Conservation (phyloP, 352 stramenopile species). For the Phytopythium litorale region DNA sequence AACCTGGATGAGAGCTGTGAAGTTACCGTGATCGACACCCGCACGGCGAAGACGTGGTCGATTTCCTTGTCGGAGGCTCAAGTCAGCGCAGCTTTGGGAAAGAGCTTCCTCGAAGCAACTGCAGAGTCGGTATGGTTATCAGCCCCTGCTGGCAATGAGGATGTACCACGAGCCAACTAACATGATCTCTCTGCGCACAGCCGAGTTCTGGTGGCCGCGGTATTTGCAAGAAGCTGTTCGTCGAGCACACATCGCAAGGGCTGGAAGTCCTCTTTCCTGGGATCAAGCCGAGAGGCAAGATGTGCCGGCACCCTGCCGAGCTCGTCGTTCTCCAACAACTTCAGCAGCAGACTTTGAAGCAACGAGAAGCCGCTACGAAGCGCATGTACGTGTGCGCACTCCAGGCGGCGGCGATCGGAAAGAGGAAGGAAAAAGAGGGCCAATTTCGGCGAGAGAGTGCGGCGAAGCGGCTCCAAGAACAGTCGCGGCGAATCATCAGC, state of each 20-base stretch:
- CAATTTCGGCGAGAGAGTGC: conserved; percentile 18
- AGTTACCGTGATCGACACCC: conserved; percentile 19
- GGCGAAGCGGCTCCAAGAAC: conserved; percentile 19
- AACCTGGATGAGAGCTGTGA: conserved; percentile 20
- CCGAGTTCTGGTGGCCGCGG: conserved; percentile 9
- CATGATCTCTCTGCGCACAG: background rate
- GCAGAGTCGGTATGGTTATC: conserved; percentile 5
- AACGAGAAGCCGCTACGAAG: conserved; percentile 3
- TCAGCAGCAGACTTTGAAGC: background rate
- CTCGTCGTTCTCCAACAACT: background rate
- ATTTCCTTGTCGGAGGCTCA: conserved; percentile 10
- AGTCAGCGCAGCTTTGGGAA: conserved; percentile 6
- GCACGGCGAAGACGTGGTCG: conserved; percentile 5
- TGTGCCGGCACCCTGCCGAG: conserved; percentile 6
- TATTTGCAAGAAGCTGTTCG: conserved; percentile 32
- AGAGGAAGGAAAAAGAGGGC: conserved; percentile 10
- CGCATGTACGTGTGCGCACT: conserved; percentile 13
- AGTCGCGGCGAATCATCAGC: conserved; percentile 6
- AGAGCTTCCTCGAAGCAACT: background rate
- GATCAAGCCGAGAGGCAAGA: conserved; percentile 16
- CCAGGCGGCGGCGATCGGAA: conserved; percentile 12
- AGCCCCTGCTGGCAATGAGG: background rate
- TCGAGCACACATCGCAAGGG: conserved; percentile 39
- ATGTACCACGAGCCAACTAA: background rate
- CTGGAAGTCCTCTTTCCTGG: conserved; percentile 43